Evolutionary conservation across 371 early-diverging fungal genomes (phyloP).

Genomic region (Conidiobolus incongruus): DNA sequence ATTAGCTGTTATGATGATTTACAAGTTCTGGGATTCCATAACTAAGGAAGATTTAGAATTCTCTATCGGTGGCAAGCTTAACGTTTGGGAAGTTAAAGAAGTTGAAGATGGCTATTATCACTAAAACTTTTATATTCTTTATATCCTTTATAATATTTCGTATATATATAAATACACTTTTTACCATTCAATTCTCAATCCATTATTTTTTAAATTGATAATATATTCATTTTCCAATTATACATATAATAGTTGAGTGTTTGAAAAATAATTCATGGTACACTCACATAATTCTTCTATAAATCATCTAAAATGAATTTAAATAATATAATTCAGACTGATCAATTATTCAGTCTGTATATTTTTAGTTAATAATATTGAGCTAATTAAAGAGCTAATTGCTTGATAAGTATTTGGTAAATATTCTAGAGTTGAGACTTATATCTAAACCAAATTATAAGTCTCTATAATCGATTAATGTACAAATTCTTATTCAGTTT

Average conservation of each 20-base stretch:
- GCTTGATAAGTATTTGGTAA: too few relatives aligned
- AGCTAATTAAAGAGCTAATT: too few relatives aligned
- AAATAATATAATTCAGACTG: too few relatives aligned
- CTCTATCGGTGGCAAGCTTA: slow-evolving; percentile 39
- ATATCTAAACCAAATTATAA: too few relatives aligned
- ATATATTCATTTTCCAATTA: background rate
- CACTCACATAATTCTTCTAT: too few relatives aligned
- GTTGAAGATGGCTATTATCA: slow-evolving; percentile 6
- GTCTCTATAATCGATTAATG: too few relatives aligned
- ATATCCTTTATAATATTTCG: background rate
- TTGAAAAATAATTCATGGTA: background rate
- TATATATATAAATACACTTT: background rate
- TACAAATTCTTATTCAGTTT: too few relatives aligned
- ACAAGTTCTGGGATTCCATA: slow-evolving; percentile 88
- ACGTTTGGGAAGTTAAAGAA: slow-evolving; percentile 7
- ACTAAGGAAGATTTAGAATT: slow-evolving; percentile 87
- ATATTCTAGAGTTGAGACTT: too few relatives aligned
- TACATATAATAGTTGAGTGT: background rate
- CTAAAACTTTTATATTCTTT: background rate
- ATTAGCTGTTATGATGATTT: slow-evolving; percentile 82
- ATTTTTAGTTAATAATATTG: too few relatives aligned
- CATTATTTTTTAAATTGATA: background rate
- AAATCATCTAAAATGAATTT: too few relatives aligned
- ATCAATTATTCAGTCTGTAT: too few relatives aligned
- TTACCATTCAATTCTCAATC: background rate